phyloP scores from a whole-genome alignment of 2,329 filamentous ascomycete species.

The Cladosporium sphaerospermum region DNA sequence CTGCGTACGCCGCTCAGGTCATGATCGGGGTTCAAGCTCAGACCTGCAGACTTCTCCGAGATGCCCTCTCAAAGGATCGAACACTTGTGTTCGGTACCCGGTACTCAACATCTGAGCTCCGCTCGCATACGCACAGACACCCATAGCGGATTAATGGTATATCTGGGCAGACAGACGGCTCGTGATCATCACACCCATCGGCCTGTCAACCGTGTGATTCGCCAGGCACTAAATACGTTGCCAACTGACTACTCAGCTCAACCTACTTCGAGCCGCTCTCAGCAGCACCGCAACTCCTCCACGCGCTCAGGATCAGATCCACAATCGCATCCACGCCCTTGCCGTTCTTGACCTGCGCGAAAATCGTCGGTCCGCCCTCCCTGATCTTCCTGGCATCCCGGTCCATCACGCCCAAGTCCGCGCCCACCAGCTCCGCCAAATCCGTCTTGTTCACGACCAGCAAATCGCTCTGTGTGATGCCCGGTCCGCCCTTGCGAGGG shows the following conservation, averaged over 20 bases:
- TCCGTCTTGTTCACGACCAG: conserved; percentile 97
- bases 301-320: conserved; percentile 80
- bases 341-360: conserved; percentile 93
- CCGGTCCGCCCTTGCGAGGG: conserved; percentile 88
- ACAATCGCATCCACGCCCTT: conserved; percentile 82
- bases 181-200: background rate
- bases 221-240: background rate
- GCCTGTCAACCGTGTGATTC: too few relatives aligned
- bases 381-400: conserved; percentile 87
- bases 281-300: conserved; percentile 77
- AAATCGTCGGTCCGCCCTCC: conserved; percentile 90
- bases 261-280: conserved; percentile 20
- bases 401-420: conserved; percentile 90
- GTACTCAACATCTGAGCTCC: too few relatives aligned
- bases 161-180: background rate
- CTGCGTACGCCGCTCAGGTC: too few relatives aligned
- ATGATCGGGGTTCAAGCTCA: too few relatives aligned
- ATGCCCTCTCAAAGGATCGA: too few relatives aligned
- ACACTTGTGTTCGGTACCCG: too few relatives aligned
- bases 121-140: too few relatives aligned
- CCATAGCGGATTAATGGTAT: too few relatives aligned
- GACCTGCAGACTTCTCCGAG: too few relatives aligned
- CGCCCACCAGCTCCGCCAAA: conserved; percentile 80
- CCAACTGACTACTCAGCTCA: background rate
- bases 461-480: conserved; percentile 93